phyloP scores from a whole-genome alignment of 768 basidiomycete species.

The Dentipellis sp. region DNA sequence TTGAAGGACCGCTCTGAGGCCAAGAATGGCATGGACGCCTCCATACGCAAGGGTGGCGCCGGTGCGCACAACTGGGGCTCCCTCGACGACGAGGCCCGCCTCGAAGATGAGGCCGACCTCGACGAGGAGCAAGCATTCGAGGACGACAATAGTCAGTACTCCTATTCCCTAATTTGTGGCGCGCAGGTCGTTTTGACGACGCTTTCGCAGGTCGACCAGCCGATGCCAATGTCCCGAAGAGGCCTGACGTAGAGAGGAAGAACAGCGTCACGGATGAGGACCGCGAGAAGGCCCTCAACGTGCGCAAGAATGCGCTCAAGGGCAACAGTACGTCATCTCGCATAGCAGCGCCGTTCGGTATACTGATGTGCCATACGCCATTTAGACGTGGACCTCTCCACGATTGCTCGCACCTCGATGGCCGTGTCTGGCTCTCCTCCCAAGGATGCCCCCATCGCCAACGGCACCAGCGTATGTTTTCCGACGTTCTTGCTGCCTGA shows the following conservation, averaged over 20 bases:
- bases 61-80: slow-evolving; percentile 86
- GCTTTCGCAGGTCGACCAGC: background rate
- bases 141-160: slow-evolving; percentile 15
- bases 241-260: slow-evolving; percentile 18
- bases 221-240: background rate
- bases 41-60: slow-evolving; percentile 68
- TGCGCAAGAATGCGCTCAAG: slow-evolving; percentile 71
- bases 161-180: too few relatives aligned
- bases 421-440: slow-evolving; percentile 52
- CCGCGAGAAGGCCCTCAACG: slow-evolving; percentile 47
- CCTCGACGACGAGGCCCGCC: slow-evolving; percentile 42
- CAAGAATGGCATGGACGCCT: slow-evolving; percentile 66
- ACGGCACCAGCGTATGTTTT: slow-evolving; percentile 6
- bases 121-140: slow-evolving; percentile 48
- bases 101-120: slow-evolving; percentile 47
- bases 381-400: slow-evolving; percentile 47
- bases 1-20: slow-evolving; percentile 71
- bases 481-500: background rate
- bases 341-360: background rate
- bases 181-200: background rate
- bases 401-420: slow-evolving; percentile 78
- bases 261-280: slow-evolving; percentile 54
- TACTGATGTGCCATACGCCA: background rate
- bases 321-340: slow-evolving; percentile 26
- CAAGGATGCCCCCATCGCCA: background rate